These are phyloP conservation scores for Fusarium mundagurra DNA, from an alignment of 2,329 filamentous ascomycete genomes.

Conservation along the genomic window DNA sequence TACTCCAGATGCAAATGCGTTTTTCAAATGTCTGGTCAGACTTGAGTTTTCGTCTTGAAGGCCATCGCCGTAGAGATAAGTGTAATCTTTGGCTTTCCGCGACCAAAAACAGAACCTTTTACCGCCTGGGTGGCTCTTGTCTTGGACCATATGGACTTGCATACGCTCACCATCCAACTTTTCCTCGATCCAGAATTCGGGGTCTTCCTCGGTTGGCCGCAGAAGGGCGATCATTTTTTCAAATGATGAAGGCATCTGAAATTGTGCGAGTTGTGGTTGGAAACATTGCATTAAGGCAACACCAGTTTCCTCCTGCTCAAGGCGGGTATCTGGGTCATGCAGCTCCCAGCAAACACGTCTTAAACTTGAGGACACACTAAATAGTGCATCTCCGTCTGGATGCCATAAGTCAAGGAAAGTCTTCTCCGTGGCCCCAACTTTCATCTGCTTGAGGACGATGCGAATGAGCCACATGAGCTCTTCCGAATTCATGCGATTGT, in stretches of 20 bases:
- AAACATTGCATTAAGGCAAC: constrained; percentile 93
- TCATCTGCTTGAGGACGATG: constrained; percentile 85
- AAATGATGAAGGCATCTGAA: constrained; percentile 82
- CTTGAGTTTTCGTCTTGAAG: constrained; percentile 79
- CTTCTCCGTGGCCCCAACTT: constrained; percentile 82
- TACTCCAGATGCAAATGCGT: constrained; percentile 81
- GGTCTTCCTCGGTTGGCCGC: constrained; percentile 73
- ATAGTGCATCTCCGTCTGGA: constrained; percentile 78
- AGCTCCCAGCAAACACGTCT: constrained; percentile 95
- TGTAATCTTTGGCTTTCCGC: constrained; percentile 94
- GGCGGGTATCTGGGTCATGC: constrained; percentile 74
- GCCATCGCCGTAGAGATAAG: constrained; percentile 86
- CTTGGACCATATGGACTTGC: constrained; percentile 90
- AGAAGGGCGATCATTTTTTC: constrained; percentile 79
- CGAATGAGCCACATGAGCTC: constrained; percentile 95
- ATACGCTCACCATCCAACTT: constrained; percentile 97
- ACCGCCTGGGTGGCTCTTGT: constrained; percentile 73
- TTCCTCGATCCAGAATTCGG: constrained; percentile 95
- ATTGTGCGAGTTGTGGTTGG: constrained; percentile 93
- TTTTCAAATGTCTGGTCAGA: constrained; percentile 80
- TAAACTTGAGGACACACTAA: constrained; percentile 91
- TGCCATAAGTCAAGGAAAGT: constrained; percentile 88
- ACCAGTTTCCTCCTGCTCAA: constrained; percentile 79
- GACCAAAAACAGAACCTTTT: constrained; percentile 90
- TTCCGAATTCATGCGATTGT: constrained; percentile 89